Base-by-base conservation (phyloP, 2,329 filamentous ascomycete genomes). In the Arthrobotrys megalospora region DNA sequence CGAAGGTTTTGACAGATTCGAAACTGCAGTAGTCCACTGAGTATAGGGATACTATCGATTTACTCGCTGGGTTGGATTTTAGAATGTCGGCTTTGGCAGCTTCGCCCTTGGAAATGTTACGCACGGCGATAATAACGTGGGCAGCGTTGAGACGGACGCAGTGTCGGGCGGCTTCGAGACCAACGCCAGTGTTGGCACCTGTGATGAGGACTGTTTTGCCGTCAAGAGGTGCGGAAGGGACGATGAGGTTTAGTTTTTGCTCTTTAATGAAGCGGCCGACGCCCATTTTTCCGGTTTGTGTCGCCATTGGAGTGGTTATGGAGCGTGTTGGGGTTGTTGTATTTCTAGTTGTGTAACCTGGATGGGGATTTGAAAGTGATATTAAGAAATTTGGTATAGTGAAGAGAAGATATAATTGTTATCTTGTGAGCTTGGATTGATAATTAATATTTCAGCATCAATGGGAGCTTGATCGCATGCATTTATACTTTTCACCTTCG, bases 11-110 rank as follows among this genome's bases (percentile, higher is more conserved):
- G 16, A 88, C 85, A 38, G 85, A 86, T 24, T 84, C 82, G 80
- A 86, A 87, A 47, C 82, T 85, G 69, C 82, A 84, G 82, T 88
- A 85, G 70, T 88, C 86, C 3, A 88, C 48, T 81, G 81, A 1
- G 80, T 80, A 3, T 81, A 76, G 11, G 80, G 72, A 78, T 81
- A 85, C 1, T 77, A 69, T 8, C 48, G 73, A 24, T 78, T 81
- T 14, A 10, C 21, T 72, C 16, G 58, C 60, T 2, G 67, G 75
- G 14, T 67, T 58, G n/a, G 60, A 24, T 14, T 78, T 67, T 66
- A 83, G 83, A 34, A 87, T 84, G 7, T 81, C 79, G 11, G 81
- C 71, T 41, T 84, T 84, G 0, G 87, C 87, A 0, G 81, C 83
- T 19, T 86, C 82, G n/a, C 85, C 87, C 60, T 86, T 86, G 1